A percentile compares a stretch with the other conserved stretches of the same genome.
phyloP scores from a whole-genome alignment of 768 basidiomycete species.

The Suillus tomentosus region DNA sequence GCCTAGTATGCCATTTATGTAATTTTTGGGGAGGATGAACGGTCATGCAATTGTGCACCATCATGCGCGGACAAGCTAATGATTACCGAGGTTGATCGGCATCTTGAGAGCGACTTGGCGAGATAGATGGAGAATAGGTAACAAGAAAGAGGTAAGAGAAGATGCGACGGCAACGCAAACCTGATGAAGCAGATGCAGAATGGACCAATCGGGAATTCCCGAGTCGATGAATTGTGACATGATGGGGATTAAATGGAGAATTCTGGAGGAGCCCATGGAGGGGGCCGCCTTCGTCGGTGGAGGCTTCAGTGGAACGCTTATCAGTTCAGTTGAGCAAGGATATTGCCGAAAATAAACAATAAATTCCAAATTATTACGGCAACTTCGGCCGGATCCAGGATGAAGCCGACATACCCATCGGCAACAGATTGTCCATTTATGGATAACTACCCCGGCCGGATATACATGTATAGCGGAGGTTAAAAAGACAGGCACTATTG shows the following conservation, averaged over 20 bases:
- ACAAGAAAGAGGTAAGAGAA: too few species aligned
- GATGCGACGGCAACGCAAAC: too few species aligned
- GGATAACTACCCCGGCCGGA: not conserved
- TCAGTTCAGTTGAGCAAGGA: not conserved
- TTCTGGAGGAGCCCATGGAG: not conserved
- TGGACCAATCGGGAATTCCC: not conserved
- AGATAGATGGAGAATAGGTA: too few species aligned
- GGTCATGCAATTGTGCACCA: not conserved
- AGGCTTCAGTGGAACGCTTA: not conserved
- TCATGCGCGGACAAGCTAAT: too few species aligned
- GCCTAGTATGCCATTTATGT: not conserved
- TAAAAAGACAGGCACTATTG: constrained; percentile 28
- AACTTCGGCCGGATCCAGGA: not conserved
- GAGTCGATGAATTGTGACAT: not conserved
- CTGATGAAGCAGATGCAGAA: not conserved
- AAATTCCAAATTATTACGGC: not conserved
- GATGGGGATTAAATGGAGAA: not conserved
- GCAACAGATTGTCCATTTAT: not conserved
- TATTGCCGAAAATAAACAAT: constrained; percentile 2
- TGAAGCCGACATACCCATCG: not conserved
- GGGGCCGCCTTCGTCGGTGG: not conserved
- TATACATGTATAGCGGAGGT: constrained; percentile 26
- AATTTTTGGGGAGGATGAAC: not conserved
- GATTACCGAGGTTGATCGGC: too few species aligned
- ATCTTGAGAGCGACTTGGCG: too few species aligned